Evolutionary conservation across 176 grass and related monocot genomes (phyloP).

Genomic region (Musa acuminata): DNA sequence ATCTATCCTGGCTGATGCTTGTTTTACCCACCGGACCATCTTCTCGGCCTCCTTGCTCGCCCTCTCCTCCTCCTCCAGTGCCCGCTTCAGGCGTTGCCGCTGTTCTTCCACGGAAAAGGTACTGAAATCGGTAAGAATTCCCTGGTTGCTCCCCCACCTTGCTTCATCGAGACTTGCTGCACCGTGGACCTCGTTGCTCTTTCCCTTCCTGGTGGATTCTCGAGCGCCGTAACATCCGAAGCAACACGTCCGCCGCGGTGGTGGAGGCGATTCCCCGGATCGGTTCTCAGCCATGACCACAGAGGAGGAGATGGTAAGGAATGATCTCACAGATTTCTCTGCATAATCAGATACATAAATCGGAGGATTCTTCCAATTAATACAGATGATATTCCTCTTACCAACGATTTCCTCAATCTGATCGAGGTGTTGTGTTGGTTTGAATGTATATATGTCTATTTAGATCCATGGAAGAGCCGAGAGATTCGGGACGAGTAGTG

Average conservation of each 20-base stretch:
- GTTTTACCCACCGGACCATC: conserved; percentile 28
- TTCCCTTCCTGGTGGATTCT: neutral
- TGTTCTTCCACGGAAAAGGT: conserved; percentile 33
- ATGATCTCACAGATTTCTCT: no score
- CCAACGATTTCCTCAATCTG: no score
- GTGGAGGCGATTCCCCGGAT: no score
- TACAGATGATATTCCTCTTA: no score
- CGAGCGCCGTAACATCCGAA: neutral
- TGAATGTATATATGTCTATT: no score
- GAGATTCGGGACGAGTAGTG: no score
- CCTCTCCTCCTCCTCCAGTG: conserved; percentile 25
- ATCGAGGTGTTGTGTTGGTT: no score
- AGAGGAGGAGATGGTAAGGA: no score
- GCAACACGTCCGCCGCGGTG: neutral
- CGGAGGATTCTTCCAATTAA: no score
- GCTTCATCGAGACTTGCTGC: neutral
- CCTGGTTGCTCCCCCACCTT: conserved; percentile 20
- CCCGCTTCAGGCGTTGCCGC: conserved; percentile 25
- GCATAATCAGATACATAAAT: no score
- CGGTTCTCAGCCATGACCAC: no score
- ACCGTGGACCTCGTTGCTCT: neutral
- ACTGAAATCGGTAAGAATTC: conserved; percentile 30
- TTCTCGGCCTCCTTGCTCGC: conserved; percentile 21
- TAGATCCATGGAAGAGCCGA: no score
- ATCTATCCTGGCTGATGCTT: conserved; percentile 29